Evolutionary conservation across 2,329 filamentous ascomycete genomes (phyloP).

Genomic region (Diaporthe citrichinensis): DNA sequence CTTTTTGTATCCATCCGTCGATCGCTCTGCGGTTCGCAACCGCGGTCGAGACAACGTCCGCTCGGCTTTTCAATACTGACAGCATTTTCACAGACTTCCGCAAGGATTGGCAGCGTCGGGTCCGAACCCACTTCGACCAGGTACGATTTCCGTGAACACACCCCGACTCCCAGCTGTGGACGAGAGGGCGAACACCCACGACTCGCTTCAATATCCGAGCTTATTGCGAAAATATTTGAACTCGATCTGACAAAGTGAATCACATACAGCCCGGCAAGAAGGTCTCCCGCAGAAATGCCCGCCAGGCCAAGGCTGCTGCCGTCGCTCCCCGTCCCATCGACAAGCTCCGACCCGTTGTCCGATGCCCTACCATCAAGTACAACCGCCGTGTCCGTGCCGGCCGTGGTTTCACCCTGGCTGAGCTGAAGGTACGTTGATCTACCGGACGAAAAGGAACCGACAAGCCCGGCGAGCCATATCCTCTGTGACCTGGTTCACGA

Average conservation of each 20-base stretch:
- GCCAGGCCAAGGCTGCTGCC: slow-evolving; percentile 93
- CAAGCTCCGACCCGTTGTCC: slow-evolving; percentile 94
- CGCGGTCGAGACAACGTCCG: not conserved
- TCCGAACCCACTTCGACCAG: slow-evolving; percentile 99
- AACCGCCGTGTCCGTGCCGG: slow-evolving; percentile 97
- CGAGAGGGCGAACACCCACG: slow-evolving; percentile 9
- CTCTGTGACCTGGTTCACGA: not conserved
- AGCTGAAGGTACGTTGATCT: slow-evolving; percentile 86
- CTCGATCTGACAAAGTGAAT: slow-evolving; percentile 53
- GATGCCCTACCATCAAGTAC: slow-evolving; percentile 99
- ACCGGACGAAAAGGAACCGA: not conserved
- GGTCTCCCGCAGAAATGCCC: slow-evolving; percentile 90
- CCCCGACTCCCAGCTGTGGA: slow-evolving; percentile 34
- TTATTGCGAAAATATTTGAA: slow-evolving; percentile 38
- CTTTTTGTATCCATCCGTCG: slow-evolving; percentile 35
- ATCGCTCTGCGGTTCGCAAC: slow-evolving; percentile 46
- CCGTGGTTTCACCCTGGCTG: slow-evolving; percentile 96
- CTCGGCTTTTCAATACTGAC: slow-evolving; percentile 49
- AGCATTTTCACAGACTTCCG: slow-evolving; percentile 83
- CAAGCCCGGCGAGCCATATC: not conserved
- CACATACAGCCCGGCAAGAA: slow-evolving; percentile 89
- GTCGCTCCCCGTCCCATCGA: slow-evolving; percentile 97
- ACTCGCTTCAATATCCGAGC: not conserved
- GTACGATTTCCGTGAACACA: slow-evolving; percentile 70
- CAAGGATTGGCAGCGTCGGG: slow-evolving; percentile 99